Evolutionary conservation across 129 eudicot species (phyloP), one percentile per base, ranked within the genome.

Genomic region (Pseudognaphalium luteoalbum): DNA sequence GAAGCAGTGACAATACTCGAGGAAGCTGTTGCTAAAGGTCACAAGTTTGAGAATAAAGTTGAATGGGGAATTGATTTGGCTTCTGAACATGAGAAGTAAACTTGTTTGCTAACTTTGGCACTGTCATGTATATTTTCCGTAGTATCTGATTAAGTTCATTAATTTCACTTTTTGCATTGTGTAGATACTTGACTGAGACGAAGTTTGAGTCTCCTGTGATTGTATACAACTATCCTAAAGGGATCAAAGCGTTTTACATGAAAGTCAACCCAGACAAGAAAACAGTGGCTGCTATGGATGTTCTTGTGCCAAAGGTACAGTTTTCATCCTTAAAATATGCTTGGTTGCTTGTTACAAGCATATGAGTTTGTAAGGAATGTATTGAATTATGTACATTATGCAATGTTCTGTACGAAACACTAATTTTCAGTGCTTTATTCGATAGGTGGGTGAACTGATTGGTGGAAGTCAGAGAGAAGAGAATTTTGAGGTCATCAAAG

Each of bases 381-480:
- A 14, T 16, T 54, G 11, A 7, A 52, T 17, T 8, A 25, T 71
- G 44, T 62, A 62, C 65, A 59, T 59, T 59, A 59, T 3, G 58
- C 81, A 76, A 56, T 33, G 33, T 32, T 66, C 15, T 57, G 42
- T 25, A n/a, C 11, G 14, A 41, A 4, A 8, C 12, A 4, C 34
- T 67, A 8, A n/a, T 60, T 34, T 29, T 63, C 6, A 44, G 28
- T 62, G 47, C 30, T 66, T 28, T 50, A 73, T 21, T 9, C 47
- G 32, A 78, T 83, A 94, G 99, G 97, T 94, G 32, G 99, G 99
- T 57, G 97, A 94, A 79, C 82, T 94, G 58, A 83, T 94, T 78
- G 99, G 99, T 35, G 99, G 99, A 78, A 94, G 99, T 83, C 99
- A 94, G 71, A 89, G 99, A 83, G 99, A 94, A 72, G 99, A 94